Conservation (phyloP, 371 early-diverging fungal genomes). For the Blakeslea trispora region DNA sequence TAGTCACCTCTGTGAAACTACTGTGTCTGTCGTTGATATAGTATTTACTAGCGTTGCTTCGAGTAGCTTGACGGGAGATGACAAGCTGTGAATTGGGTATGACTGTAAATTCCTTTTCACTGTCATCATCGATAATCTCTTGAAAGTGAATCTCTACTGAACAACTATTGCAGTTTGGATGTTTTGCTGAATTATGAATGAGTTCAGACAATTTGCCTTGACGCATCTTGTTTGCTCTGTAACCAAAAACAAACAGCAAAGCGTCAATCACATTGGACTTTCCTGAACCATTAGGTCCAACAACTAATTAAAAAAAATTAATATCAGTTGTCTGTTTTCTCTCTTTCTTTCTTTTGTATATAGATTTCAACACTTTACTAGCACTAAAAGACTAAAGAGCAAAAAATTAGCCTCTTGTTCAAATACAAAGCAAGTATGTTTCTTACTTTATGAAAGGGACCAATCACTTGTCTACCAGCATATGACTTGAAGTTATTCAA, state of each 20-base stretch:
- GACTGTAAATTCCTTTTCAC: slow-evolving; percentile 58
- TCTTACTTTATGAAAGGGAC: slow-evolving; percentile 97
- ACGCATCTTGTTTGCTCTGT: slow-evolving; percentile 98
- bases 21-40: slow-evolving; percentile 74
- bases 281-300: slow-evolving; percentile 99
- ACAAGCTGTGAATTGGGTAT: slow-evolving; percentile 76
- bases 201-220: slow-evolving; percentile 96
- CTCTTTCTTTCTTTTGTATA: no score
- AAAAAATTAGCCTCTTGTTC: no score
- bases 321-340: background rate
- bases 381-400: slow-evolving; percentile 50
- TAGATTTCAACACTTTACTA: slow-evolving; percentile 32
- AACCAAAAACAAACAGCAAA: slow-evolving; percentile 99
- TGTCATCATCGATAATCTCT: slow-evolving; percentile 80
- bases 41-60: slow-evolving; percentile 78
- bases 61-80: slow-evolving; percentile 80
- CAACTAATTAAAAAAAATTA: slow-evolving; percentile 54
- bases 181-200: slow-evolving; percentile 92
- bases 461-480: slow-evolving; percentile 89
- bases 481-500: slow-evolving; percentile 97
- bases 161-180: slow-evolving; percentile 72
- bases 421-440: background rate
- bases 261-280: slow-evolving; percentile 99
- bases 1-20: slow-evolving; percentile 85
- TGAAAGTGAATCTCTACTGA: slow-evolving; percentile 96